Evolutionary conservation across 768 basidiomycete species (phyloP).

Genomic region (Tulasnella calospora): DNA sequence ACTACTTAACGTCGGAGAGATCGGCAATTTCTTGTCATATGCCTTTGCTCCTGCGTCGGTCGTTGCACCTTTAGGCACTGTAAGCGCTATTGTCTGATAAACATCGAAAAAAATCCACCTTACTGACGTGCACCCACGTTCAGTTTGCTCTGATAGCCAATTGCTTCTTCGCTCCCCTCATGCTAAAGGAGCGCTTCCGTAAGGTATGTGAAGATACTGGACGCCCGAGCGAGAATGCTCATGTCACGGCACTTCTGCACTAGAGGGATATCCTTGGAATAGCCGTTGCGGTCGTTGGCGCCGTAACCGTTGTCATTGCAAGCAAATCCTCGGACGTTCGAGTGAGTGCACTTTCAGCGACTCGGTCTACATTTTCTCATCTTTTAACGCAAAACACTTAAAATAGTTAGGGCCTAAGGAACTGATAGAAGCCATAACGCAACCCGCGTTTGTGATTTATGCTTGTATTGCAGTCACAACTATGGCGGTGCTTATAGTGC

Average conservation of each 20-base stretch:
- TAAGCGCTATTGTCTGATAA: conserved; percentile 41
- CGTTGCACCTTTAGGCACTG: conserved; percentile 93
- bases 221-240: conserved; percentile 20
- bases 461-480: conserved; percentile 55
- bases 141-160: conserved; percentile 93
- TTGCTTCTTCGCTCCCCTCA: conserved; percentile 84
- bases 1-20: conserved; percentile 87
- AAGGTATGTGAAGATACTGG: conserved; percentile 44
- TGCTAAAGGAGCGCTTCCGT: conserved; percentile 78
- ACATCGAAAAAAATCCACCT: neutral
- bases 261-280: conserved; percentile 78
- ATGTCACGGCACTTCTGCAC: conserved; percentile 28
- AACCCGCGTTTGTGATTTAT: conserved; percentile 71
- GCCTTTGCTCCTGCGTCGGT: conserved; percentile 88
- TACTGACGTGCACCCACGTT: neutral
- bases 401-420: conserved; percentile 55
- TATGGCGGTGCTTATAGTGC: conserved; percentile 51
- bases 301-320: conserved; percentile 86
- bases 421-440: conserved; percentile 63
- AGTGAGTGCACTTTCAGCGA: conserved; percentile 32
- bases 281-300: conserved; percentile 75
- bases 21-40: conserved; percentile 86
- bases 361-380: neutral
- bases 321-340: conserved; percentile 65
- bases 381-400: neutral